These are phyloP conservation scores for Sanguinoderma infundibulare DNA, from an alignment of 1,284 basidiomycete genomes.

Conservation along the genomic window DNA sequence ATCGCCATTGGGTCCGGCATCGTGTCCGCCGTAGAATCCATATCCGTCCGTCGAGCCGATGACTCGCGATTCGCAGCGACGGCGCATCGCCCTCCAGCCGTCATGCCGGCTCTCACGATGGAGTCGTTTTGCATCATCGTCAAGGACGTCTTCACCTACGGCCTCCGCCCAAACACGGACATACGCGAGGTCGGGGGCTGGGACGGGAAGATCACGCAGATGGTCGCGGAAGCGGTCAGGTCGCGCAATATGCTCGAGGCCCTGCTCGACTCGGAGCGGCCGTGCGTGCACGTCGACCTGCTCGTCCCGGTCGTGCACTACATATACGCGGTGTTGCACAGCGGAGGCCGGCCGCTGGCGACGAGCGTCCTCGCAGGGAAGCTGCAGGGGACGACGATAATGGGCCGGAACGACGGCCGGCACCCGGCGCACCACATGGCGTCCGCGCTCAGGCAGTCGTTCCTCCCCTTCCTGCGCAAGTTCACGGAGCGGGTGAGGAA, in stretches of 20 bases:
- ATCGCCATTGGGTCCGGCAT: neutral
- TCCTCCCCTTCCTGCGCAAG: neutral
- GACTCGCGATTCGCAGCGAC: neutral
- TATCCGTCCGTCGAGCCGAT: neutral
- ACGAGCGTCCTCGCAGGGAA: too few species aligned
- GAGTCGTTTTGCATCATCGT: neutral
- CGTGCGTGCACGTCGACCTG: conserved; percentile 1
- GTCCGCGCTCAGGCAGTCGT: neutral
- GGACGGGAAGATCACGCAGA: neutral
- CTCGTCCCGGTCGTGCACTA: conserved; percentile 1
- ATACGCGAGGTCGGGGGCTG: neutral
- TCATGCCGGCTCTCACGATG: neutral
- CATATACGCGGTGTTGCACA: neutral
- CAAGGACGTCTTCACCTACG: neutral
- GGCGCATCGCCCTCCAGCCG: neutral
- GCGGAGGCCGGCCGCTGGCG: too few species aligned
- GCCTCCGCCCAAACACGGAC: neutral
- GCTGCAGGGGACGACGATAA: neutral
- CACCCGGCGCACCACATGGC: neutral
- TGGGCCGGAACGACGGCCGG: neutral
- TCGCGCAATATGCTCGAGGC: neutral
- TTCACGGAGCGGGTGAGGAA: neutral
- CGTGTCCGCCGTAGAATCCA: neutral
- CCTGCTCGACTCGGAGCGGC: neutral
- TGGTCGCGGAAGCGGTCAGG: neutral